These are phyloP conservation scores for Xylariaceae sp. DNA, from an alignment of 2,329 filamentous ascomycete genomes.

Conservation along the genomic window DNA sequence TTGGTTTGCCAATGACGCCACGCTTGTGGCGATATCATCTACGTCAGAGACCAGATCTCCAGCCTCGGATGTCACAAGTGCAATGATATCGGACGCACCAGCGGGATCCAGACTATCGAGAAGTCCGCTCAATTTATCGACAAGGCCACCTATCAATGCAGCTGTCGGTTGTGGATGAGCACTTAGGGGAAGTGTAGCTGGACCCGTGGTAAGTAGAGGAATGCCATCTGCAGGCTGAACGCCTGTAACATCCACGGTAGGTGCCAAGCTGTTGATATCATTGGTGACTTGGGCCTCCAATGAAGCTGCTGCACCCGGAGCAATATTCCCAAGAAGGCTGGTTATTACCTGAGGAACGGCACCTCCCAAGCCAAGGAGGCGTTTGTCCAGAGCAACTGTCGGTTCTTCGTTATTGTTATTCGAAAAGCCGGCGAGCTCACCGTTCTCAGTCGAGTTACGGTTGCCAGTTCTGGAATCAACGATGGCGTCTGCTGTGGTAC, in stretches of 20 bases:
- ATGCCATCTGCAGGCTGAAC: constrained; percentile 10
- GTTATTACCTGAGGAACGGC: constrained; percentile 9
- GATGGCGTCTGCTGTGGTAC: constrained; percentile 7
- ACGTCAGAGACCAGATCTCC: constrained; percentile 12
- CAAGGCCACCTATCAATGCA: constrained; percentile 10
- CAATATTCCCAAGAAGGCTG: constrained; percentile 9
- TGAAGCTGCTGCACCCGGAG: constrained; percentile 11
- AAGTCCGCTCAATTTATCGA: constrained; percentile 12
- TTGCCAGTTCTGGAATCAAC: no score
- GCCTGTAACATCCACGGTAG: constrained; percentile 8
- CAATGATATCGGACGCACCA: constrained; percentile 14
- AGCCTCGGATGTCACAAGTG: constrained; percentile 15
- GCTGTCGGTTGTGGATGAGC: constrained; percentile 11
- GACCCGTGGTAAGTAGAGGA: constrained; percentile 12
- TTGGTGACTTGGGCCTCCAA: constrained; percentile 12
- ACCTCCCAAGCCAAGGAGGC: constrained; percentile 9
- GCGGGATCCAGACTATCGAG: constrained; percentile 12
- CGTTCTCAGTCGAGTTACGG: no score
- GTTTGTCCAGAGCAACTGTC: constrained; percentile 6
- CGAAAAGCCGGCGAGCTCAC: constrained; percentile 3
- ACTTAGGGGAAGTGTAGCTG: constrained; percentile 9
- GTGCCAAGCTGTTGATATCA: constrained; percentile 9
- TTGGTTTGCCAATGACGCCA: constrained; percentile 17
- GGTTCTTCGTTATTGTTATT: no score
- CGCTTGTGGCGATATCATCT: constrained; percentile 18